Conservation (phyloP, 352 stramenopile species). For the Pythium phragmiticola region DNA sequence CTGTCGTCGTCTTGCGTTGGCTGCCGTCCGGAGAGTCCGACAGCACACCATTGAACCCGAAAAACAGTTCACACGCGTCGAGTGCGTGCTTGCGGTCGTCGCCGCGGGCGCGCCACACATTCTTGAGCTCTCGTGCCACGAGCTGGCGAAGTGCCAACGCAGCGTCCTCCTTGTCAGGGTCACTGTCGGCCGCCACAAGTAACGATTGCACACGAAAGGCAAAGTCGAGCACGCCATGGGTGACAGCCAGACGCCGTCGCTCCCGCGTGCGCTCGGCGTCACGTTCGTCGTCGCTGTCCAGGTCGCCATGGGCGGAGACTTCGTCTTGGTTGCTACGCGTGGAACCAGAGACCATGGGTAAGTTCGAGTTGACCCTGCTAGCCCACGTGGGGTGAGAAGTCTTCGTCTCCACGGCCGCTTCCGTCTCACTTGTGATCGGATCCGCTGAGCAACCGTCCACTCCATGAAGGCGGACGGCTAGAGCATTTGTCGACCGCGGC, state of each 20-base stretch:
- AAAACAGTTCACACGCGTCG: constrained; percentile 12
- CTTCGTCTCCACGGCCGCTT: too few species aligned
- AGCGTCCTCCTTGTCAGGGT: background rate
- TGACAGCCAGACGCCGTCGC: background rate
- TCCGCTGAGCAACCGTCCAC: too few species aligned
- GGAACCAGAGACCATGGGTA: background rate
- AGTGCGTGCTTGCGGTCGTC: constrained; percentile 14
- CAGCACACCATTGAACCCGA: background rate
- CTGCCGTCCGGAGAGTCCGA: background rate
- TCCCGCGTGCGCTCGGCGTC: constrained; percentile 3
- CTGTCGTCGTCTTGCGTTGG: background rate
- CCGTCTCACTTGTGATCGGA: too few species aligned
- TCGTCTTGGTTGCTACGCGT: constrained; percentile 3
- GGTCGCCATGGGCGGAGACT: background rate
- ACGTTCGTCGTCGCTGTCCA: constrained; percentile 26
- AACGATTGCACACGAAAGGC: constrained; percentile 10
- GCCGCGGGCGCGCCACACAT: constrained; percentile 16
- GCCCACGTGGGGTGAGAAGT: too few species aligned
- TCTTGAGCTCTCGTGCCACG: constrained; percentile 12
- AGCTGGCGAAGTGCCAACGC: background rate
- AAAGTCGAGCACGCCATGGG: constrained; percentile 15
- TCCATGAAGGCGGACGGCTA: too few species aligned
- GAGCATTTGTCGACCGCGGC: too few species aligned
- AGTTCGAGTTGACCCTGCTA: background rate
- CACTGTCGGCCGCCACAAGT: too few species aligned